These are phyloP conservation scores for Verticillium isaacii DNA, from an alignment of 2,329 filamentous ascomycete genomes.

Conservation along the genomic window DNA sequence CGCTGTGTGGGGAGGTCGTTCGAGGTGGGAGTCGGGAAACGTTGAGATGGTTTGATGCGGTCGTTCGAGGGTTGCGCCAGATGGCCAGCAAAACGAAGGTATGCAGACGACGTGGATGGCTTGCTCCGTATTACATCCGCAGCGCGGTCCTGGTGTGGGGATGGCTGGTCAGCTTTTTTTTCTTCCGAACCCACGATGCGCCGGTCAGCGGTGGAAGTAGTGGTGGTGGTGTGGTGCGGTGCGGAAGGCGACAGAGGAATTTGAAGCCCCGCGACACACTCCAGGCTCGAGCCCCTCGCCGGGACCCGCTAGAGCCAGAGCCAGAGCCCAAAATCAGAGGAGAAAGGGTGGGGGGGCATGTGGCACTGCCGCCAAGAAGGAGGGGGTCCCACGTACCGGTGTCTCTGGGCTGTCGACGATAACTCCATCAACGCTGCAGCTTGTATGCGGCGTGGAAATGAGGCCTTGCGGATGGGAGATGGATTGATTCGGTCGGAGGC, in stretches of 20 bases:
- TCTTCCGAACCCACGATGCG: not conserved
- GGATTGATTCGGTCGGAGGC: not conserved
- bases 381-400: not conserved
- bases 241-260: not conserved
- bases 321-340: not conserved
- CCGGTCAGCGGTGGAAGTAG: not conserved
- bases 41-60: not conserved
- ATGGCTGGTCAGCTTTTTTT: not conserved
- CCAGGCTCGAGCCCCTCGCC: not conserved
- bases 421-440: not conserved
- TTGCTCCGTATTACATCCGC: not conserved
- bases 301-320: not conserved
- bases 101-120: not conserved
- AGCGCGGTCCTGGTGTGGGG: not conserved
- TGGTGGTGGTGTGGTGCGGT: not conserved
- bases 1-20: conserved; percentile 7
- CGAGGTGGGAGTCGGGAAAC: conserved; percentile 4
- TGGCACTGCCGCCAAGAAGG: not conserved
- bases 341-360: not conserved
- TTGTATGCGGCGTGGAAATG: not conserved
- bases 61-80: not conserved
- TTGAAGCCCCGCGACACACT: not conserved
- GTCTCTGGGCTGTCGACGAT: not conserved
- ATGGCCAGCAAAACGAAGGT: not conserved
- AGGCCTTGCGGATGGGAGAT: not conserved